Evolutionary conservation across 2,329 filamentous ascomycete genomes (phyloP).

Genomic region (Onygena corvina): DNA sequence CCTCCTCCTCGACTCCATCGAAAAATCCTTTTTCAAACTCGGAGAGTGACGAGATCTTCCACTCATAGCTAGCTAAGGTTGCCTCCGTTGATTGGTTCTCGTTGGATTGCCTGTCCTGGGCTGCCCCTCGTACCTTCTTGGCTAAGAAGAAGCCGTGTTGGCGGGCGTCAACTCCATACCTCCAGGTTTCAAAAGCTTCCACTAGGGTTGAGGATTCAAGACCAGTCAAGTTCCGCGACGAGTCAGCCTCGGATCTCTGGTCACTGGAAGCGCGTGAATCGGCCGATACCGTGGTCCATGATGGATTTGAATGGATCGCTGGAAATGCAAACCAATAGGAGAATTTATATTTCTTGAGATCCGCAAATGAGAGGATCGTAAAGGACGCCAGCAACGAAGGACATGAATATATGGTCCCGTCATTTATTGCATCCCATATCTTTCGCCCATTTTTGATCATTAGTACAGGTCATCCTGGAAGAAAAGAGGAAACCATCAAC

Average conservation of each 20-base stretch:
- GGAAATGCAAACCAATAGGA: conserved; percentile 98
- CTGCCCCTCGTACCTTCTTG: conserved; percentile 49
- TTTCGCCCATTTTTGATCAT: conserved; percentile 28
- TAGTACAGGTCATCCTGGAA: neutral
- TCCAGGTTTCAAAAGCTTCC: conserved; percentile 77
- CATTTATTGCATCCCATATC: conserved; percentile 96
- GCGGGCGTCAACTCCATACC: conserved; percentile 63
- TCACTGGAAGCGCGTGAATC: conserved; percentile 17
- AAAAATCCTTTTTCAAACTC: conserved; percentile 85
- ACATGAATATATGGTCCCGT: conserved; percentile 90
- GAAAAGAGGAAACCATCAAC: neutral
- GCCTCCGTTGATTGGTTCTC: conserved; percentile 36
- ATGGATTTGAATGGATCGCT: conserved; percentile 75
- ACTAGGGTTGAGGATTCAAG: conserved; percentile 68
- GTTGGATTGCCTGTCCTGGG: neutral
- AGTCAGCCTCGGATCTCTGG: conserved; percentile 5
- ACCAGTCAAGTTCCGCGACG: conserved; percentile 40
- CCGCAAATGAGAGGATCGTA: conserved; percentile 78
- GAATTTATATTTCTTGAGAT: conserved; percentile 94
- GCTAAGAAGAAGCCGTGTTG: conserved; percentile 95
- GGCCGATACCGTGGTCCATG: conserved; percentile 51
- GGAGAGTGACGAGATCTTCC: conserved; percentile 65
- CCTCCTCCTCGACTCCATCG: conserved; percentile 53
- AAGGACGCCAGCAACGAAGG: conserved; percentile 86
- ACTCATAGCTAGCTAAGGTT: conserved; percentile 43